Base-by-base conservation (phyloP, 2,329 filamentous ascomycete species). In the Penicillium sp. region DNA sequence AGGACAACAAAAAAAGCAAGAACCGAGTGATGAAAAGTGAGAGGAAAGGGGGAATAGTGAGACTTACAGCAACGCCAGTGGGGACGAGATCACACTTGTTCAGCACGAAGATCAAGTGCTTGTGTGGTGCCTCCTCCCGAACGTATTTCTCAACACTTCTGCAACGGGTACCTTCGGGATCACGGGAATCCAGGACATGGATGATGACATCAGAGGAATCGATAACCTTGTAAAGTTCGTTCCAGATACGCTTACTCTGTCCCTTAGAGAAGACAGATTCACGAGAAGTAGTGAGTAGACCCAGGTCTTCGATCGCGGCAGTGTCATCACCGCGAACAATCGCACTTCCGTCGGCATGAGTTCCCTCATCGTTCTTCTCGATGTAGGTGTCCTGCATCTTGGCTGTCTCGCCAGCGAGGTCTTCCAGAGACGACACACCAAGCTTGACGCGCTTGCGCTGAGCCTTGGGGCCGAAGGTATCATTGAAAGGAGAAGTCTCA, bases 31-130 rank as follows among this genome's bases (percentile, higher is more conserved):
- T 57, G 48, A 56, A 48, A 46, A 49, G 8, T 21, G 21, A 25
- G 27, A 41, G 27, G 6, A 50, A 35, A 31, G 53, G 57, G 62
- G 46, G 52, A 50, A 42, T 59, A 35, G 21, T 35, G 64, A 52
- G 56, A 93, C 94, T 90, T 93, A 99, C 94, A 75, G 92, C 92
- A 78, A 96, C 90, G 63, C 86, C 88, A 3, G 93, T 96, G 1
- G 94, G 94, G 23, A 99, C 90, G 67, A 99, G 79, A 75, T 99
- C 94, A 69, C 89, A 91, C 80, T 96, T 96, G 78, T 96, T 96
- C 51, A 96, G 74, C 1, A 96, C 85, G 68, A 95, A 95, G 25
- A 95, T 86, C 56, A 99, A 81, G 74, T 97, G 93, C 80, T 99
- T 99, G 77, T 99, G 94, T 8, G 93, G 91, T 17, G 93, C 93